phyloP scores from a whole-genome alignment of 2,329 filamentous ascomycete species.

The Ilyonectria mors-panacis region DNA sequence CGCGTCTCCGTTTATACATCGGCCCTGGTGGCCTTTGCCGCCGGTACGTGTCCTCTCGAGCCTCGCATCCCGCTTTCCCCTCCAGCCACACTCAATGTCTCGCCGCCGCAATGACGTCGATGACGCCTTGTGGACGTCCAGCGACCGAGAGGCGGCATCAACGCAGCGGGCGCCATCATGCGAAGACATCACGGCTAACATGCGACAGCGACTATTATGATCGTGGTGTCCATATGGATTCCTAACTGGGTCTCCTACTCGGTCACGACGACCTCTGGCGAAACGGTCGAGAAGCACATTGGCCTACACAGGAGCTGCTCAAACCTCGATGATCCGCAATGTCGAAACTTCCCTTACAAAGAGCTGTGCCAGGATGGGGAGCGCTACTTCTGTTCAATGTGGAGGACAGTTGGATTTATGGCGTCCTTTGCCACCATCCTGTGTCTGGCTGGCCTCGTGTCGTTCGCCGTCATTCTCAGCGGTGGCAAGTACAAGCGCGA shows the following conservation, averaged over 20 bases:
- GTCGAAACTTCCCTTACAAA: constrained; percentile 60
- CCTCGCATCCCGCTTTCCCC: constrained; percentile 18
- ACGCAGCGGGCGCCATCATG: neutral
- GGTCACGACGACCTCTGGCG: constrained; percentile 64
- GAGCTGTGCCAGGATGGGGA: constrained; percentile 60
- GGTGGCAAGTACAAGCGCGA: constrained; percentile 87
- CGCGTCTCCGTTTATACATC: constrained; percentile 60
- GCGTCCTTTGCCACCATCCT: constrained; percentile 88
- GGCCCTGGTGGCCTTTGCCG: constrained; percentile 60
- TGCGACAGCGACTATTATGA: constrained; percentile 76
- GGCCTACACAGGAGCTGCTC: constrained; percentile 89
- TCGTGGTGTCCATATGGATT: constrained; percentile 76
- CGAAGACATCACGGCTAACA: constrained; percentile 50
- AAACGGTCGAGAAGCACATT: constrained; percentile 71
- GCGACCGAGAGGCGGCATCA: neutral
- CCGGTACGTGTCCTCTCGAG: constrained; percentile 54
- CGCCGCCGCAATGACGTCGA: constrained; percentile 46
- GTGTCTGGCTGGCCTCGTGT: constrained; percentile 84
- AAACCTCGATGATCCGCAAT: constrained; percentile 73
- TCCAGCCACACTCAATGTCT: constrained; percentile 23
- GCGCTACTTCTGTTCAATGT: constrained; percentile 90
- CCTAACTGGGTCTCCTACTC: constrained; percentile 81
- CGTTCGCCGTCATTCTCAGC: constrained; percentile 81
- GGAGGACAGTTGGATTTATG: constrained; percentile 89
- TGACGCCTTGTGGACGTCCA: constrained; percentile 3